Evolutionary conservation across 2,329 filamentous ascomycete genomes (phyloP), one percentile per base, ranked within the genome.

Genomic region (Celoporthe dispersa): DNA sequence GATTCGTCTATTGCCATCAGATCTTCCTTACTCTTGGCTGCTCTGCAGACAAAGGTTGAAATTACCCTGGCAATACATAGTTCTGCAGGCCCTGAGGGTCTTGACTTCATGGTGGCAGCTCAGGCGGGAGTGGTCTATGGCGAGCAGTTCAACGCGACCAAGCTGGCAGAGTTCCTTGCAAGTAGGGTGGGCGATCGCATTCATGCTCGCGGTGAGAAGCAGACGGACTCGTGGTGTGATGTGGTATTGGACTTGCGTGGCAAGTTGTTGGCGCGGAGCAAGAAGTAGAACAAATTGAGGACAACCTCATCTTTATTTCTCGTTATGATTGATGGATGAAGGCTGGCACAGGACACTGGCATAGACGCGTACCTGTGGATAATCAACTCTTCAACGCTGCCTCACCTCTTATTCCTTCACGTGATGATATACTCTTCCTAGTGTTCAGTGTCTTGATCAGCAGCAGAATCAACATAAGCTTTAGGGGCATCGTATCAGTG

Each of bases 91-190:
- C 80, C 81, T 0, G 81, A 83, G n/a, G 84, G 85, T 3, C 80
- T 91, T 14, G 84, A 87, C 0, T 83, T 93, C 48, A 78, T 79
- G 19, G 81, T 92, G 33, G 80, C 80, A 7, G 83, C 86, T 1
- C 82, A 81, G 31, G 91, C 89, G 0, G 84, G 83, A 66, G 88
- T 94, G 1, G 83, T 94, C 2, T 96, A 96, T 77, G 93, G 93
- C 0, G 92, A 95, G 80, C 85, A 87, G 71, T 94, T 94, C 78
- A 92, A 93, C 73, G 88, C 90, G 73, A 87, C 84, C 64, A 94
- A 93, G 79, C 90, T 96, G 83, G 83, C 82, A n/a, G 91, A 93
- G 68, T 94, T 92, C 74, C 77, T 96, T 72, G 79, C 82, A 16
- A 85, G 85, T 48, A 84, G 86, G 77, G 81, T 91, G 76, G 79